Percentiles rank a stretch among this genome's conserved stretches.
Conservation (phyloP, 495 filamentous ascomycete genomes). For the Hyaloscypha hepaticicola region DNA sequence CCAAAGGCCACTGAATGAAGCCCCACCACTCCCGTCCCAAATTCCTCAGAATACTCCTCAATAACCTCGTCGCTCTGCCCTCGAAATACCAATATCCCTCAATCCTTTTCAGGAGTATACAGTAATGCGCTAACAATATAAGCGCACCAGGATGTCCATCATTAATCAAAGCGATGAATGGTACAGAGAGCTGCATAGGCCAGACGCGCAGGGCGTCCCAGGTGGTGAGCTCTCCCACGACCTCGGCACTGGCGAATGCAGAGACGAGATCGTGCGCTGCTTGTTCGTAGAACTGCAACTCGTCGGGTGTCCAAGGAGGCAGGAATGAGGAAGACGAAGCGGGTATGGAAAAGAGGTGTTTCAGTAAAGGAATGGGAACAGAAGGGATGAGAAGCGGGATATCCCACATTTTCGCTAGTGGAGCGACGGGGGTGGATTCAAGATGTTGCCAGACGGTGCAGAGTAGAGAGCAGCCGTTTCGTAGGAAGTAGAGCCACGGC, state of each 20-base stretch:
- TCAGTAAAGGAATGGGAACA: not conserved
- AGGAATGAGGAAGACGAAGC: not conserved
- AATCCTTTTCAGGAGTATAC: constrained; percentile 15
- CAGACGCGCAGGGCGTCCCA: constrained; percentile 20
- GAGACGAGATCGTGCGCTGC: constrained; percentile 13
- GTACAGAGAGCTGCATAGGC: constrained; percentile 9
- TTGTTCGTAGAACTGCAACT: not conserved
- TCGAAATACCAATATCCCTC: constrained; percentile 14
- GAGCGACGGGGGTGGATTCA: constrained; percentile 7
- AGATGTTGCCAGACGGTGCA: constrained; percentile 15
- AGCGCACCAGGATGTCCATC: constrained; percentile 16
- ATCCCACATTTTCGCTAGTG: constrained; percentile 15
- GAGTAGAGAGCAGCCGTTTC: constrained; percentile 18
- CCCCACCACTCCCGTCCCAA: constrained; percentile 18
- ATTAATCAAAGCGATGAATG: constrained; percentile 16
- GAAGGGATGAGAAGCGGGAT: constrained; percentile 9
- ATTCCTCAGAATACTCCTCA: not conserved
- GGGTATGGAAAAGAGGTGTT: too few species aligned
- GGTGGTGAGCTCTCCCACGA: constrained; percentile 7
- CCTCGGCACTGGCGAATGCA: constrained; percentile 1
- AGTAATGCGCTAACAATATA: constrained; percentile 24
- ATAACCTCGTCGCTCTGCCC: constrained; percentile 4
- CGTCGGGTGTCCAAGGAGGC: constrained; percentile 12
- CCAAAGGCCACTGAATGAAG: not conserved
- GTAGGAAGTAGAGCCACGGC: constrained; percentile 21